Conservation (phyloP, 2,329 filamentous ascomycete genomes). For the Diplodia sapinea region DNA sequence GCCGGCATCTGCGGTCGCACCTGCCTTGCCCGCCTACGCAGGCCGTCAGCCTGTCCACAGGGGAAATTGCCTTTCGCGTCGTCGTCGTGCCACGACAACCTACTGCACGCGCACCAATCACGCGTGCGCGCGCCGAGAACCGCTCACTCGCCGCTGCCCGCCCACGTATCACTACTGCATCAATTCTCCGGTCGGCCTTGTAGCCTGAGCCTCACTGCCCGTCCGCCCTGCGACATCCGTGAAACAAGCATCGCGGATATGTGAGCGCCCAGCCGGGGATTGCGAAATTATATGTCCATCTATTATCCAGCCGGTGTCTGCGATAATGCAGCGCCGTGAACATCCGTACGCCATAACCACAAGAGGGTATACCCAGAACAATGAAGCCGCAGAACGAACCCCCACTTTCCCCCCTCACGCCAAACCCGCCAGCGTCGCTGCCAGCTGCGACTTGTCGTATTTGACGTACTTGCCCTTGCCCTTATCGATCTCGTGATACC, state of each 20-base stretch:
- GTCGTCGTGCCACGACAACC: slow-evolving; percentile 28
- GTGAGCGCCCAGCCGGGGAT: slow-evolving; percentile 2
- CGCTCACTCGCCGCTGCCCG: slow-evolving; percentile 12
- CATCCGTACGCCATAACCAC: slow-evolving; percentile 28
- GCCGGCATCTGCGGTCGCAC: slow-evolving; percentile 27
- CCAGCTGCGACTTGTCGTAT: slow-evolving; percentile 86
- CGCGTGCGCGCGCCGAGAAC: slow-evolving; percentile 9
- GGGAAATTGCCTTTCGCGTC: slow-evolving; percentile 29
- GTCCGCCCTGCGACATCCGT: neutral
- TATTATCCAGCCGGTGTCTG: slow-evolving; percentile 4
- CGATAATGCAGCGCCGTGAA: neutral
- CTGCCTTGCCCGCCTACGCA: slow-evolving; percentile 22
- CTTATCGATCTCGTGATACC: slow-evolving; percentile 97
- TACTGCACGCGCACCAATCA: slow-evolving; percentile 25
- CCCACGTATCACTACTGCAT: slow-evolving; percentile 16
- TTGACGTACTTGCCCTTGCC: slow-evolving; percentile 98
- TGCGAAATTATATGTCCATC: slow-evolving; percentile 13
- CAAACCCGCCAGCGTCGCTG: slow-evolving; percentile 62
- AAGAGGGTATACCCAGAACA: slow-evolving; percentile 32
- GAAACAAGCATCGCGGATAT: slow-evolving; percentile 21
- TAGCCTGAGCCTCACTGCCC: slow-evolving; percentile 10
- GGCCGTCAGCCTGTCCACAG: slow-evolving; percentile 17
- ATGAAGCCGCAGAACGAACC: slow-evolving; percentile 29
- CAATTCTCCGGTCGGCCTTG: slow-evolving; percentile 7
- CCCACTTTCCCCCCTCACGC: slow-evolving; percentile 39